Percentiles rank a stretch among this genome's conserved stretches.
phyloP scores from a whole-genome alignment of 1,284 basidiomycete species.

The Fomitopsis pinicola region DNA sequence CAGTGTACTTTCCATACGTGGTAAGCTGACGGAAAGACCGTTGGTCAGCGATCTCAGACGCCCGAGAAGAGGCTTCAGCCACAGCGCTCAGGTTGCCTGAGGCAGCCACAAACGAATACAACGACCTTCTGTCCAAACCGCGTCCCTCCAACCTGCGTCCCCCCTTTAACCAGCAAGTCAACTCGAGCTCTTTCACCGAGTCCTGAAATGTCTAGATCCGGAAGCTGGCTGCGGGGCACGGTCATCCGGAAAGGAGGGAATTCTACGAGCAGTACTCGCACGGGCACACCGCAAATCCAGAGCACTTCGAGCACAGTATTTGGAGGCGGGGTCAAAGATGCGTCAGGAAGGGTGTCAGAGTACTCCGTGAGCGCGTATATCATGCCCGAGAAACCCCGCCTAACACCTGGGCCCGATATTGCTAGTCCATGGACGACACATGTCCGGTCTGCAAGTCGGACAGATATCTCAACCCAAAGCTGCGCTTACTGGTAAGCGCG shows the following conservation, averaged over 20 bases:
- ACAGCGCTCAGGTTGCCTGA: neutral
- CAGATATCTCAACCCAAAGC: slow-evolving; percentile 90
- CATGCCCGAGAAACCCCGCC: too few relatives aligned
- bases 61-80: neutral
- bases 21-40: neutral
- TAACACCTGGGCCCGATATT: neutral
- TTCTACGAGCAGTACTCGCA: slow-evolving; percentile 46
- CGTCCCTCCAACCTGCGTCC: neutral
- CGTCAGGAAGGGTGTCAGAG: slow-evolving; percentile 72
- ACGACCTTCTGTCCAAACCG: neutral
- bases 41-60: neutral
- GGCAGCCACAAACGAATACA: too few relatives aligned
- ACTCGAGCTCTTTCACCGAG: neutral
- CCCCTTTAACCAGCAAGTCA: neutral
- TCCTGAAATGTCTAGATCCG: slow-evolving; percentile 18
- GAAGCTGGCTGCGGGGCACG: slow-evolving; percentile 64
- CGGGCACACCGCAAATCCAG: slow-evolving; percentile 65
- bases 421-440: slow-evolving; percentile 86
- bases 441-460: slow-evolving; percentile 98
- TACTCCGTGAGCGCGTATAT: slow-evolving; percentile 53
- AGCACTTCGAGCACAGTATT: slow-evolving; percentile 68
- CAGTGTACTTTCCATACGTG: neutral
- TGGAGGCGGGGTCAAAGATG: slow-evolving; percentile 78
- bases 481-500: slow-evolving; percentile 90
- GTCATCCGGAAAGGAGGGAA: slow-evolving; percentile 63